These are phyloP conservation scores for Rhizoclosmatium globosum DNA, from an alignment of 192 early-diverging fungal species.

Conservation along the genomic window DNA sequence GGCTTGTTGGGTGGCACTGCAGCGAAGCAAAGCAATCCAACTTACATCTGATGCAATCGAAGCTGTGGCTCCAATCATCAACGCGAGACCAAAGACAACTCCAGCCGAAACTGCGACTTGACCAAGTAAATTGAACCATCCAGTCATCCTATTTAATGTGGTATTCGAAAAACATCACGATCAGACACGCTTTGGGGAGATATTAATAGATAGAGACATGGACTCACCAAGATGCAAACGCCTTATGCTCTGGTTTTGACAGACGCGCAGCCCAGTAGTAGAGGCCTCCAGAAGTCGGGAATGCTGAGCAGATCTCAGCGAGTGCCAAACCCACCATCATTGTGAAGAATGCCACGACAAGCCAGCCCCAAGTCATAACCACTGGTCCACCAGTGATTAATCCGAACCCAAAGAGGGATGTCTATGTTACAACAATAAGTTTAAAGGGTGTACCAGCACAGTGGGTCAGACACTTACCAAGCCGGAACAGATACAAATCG, in stretches of 20 bases:
- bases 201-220: too few relatives aligned
- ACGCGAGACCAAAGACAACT: slow-evolving; percentile 31
- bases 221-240: slow-evolving; percentile 36
- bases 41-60: slow-evolving; percentile 29
- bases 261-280: slow-evolving; percentile 45
- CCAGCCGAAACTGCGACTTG: slow-evolving; percentile 41
- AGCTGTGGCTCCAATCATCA: slow-evolving; percentile 31
- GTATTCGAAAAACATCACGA: background rate
- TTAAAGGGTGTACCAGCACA: too few relatives aligned
- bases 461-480: background rate
- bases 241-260: slow-evolving; percentile 33
- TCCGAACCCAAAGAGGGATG: slow-evolving; percentile 37
- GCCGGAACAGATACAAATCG: slow-evolving; percentile 48
- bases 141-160: slow-evolving; percentile 25
- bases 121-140: slow-evolving; percentile 50
- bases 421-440: background rate
- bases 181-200: background rate
- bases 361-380: slow-evolving; percentile 49
- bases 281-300: slow-evolving; percentile 43
- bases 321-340: slow-evolving; percentile 37
- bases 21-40: background rate
- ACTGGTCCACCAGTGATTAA: slow-evolving; percentile 46
- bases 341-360: slow-evolving; percentile 39
- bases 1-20: background rate
- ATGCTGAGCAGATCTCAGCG: slow-evolving; percentile 52